These are phyloP conservation scores for Austroboletus eburneus DNA, from an alignment of 768 basidiomycete genomes.

Conservation along the genomic window DNA sequence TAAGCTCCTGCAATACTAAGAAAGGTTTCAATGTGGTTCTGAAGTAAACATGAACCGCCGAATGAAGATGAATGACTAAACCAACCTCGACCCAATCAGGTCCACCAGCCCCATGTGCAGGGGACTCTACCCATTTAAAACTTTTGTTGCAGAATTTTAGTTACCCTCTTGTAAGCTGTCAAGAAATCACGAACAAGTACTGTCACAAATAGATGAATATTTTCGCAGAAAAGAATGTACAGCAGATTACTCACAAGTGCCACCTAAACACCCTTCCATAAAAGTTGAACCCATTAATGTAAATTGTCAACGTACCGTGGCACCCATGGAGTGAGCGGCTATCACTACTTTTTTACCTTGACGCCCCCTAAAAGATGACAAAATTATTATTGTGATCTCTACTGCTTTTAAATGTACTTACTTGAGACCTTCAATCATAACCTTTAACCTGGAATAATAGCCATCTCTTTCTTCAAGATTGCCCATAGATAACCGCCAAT, in stretches of 20 bases:
- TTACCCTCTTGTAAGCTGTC: background rate
- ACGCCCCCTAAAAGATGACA: constrained; percentile 43
- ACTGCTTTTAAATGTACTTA: constrained; percentile 28
- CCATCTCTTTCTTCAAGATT: constrained; percentile 92
- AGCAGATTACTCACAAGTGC: constrained; percentile 37
- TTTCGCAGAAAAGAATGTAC: constrained; percentile 1
- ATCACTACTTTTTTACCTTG: constrained; percentile 79
- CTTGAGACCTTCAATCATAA: constrained; percentile 77
- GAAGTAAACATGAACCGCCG: constrained; percentile 1
- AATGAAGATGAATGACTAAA: background rate
- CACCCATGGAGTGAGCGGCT: constrained; percentile 84
- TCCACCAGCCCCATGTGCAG: constrained; percentile 76
- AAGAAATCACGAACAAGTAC: constrained; percentile 72
- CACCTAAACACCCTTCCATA: constrained; percentile 27
- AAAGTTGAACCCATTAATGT: constrained; percentile 37
- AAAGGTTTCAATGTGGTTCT: constrained; percentile 84
- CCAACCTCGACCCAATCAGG: constrained; percentile 85
- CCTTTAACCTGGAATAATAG: constrained; percentile 82
- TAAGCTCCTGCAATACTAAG: constrained; percentile 85
- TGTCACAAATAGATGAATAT: constrained; percentile 27
- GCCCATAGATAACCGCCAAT: constrained; percentile 84
- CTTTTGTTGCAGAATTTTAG: constrained; percentile 36
- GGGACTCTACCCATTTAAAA: constrained; percentile 96
- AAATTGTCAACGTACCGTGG: constrained; percentile 47
- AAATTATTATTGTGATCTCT: background rate